Conservation (phyloP, 2,329 filamentous ascomycete species). For the Fusarium cyanostomum region DNA sequence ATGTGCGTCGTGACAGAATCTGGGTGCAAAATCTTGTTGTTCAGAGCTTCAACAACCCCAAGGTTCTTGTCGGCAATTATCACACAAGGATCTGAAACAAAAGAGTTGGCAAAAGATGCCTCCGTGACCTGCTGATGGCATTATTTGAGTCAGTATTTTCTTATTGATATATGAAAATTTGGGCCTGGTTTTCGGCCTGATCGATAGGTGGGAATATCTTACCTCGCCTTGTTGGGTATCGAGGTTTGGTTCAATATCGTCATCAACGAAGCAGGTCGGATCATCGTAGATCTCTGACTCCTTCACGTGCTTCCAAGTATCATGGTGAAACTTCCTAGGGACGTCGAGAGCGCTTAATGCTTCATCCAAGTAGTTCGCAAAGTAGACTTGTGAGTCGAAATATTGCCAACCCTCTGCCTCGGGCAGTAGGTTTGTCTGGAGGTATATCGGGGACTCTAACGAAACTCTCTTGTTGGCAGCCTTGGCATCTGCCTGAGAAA, state of each 20-base stretch:
- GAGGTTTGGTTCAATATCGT: neutral
- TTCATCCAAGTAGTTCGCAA: neutral
- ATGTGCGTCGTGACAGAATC: neutral
- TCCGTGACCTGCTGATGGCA: neutral
- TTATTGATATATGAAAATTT: neutral
- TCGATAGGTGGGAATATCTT: neutral
- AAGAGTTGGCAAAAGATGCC: conserved; percentile 1
- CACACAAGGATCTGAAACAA: neutral
- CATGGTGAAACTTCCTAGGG: neutral
- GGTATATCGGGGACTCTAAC: neutral
- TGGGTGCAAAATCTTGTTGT: neutral
- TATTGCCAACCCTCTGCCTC: neutral
- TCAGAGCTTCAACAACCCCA: neutral
- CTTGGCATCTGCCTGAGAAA: neutral
- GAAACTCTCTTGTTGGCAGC: neutral
- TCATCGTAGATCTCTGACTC: neutral
- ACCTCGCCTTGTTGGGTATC: neutral
- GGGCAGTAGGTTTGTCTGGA: neutral
- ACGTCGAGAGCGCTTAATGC: neutral
- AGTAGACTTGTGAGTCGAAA: neutral
- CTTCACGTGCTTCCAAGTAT: neutral
- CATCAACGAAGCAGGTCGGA: neutral
- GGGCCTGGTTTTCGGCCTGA: neutral
- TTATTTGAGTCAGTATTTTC: neutral
- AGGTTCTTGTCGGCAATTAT: conserved; percentile 10